These are phyloP conservation scores for Lasiosphaeria ovina DNA, from an alignment of 495 filamentous ascomycete species.

Conservation along the genomic window DNA sequence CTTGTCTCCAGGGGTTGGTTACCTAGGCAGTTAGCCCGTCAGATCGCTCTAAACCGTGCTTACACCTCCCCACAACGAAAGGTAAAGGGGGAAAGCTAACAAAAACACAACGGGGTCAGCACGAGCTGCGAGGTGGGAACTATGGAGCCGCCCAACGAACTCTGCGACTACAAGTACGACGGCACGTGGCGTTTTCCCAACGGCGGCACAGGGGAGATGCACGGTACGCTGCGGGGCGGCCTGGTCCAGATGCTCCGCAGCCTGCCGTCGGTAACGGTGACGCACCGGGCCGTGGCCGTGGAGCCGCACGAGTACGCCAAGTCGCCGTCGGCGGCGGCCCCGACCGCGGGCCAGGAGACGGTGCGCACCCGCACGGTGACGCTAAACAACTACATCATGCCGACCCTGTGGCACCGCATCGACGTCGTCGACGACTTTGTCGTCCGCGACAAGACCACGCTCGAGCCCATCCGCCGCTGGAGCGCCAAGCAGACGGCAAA, in stretches of 20 bases:
- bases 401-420: slow-evolving; percentile 50
- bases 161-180: slow-evolving; percentile 41
- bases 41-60: too few relatives aligned
- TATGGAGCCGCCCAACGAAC: slow-evolving; percentile 30
- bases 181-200: slow-evolving; percentile 44
- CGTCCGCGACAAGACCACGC: slow-evolving; percentile 29
- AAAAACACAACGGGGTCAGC: neutral
- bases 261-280: slow-evolving; percentile 17
- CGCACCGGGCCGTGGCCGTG: slow-evolving; percentile 31
- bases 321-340: slow-evolving; percentile 14
- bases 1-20: too few relatives aligned
- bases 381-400: slow-evolving; percentile 41
- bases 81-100: too few relatives aligned
- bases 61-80: too few relatives aligned
- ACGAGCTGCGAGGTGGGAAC: slow-evolving; percentile 30
- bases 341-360: slow-evolving; percentile 36
- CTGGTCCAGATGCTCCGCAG: slow-evolving; percentile 21
- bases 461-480: slow-evolving; percentile 42
- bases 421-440: slow-evolving; percentile 45
- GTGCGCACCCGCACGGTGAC: slow-evolving; percentile 42
- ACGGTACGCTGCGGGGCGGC: slow-evolving; percentile 34
- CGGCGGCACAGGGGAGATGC: slow-evolving; percentile 42
- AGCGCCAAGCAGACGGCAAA: slow-evolving; percentile 41
- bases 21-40: too few relatives aligned
- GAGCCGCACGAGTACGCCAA: neutral